These are phyloP conservation scores for Mercurialis annua DNA, from an alignment of 345 rosid genomes.

Conservation along the genomic window DNA sequence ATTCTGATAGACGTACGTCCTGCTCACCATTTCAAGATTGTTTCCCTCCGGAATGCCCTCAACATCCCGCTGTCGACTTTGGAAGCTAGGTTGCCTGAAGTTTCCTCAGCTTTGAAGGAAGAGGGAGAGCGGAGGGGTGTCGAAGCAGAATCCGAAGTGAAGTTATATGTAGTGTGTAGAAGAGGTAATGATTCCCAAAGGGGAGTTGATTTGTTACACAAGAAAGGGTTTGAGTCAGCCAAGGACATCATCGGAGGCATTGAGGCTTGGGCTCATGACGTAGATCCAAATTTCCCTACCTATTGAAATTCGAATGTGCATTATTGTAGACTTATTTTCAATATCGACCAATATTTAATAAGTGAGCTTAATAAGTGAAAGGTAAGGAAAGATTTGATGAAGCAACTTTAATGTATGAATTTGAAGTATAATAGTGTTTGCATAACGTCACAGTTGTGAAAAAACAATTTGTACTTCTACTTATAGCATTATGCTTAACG, in stretches of 20 bases:
- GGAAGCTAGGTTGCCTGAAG: conserved; percentile 59
- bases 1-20: conserved; percentile 84
- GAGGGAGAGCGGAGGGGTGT: conserved; percentile 28
- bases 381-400: no score
- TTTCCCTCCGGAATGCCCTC: conserved; percentile 71
- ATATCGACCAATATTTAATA: no score
- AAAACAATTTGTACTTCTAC: no score
- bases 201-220: conserved; percentile 67
- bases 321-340: no score
- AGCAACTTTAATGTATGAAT: no score
- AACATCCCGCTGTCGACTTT: conserved; percentile 65
- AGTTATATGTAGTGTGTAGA: conserved; percentile 67
- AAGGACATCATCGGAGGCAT: conserved; percentile 81
- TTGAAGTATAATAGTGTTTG: no score
- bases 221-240: conserved; percentile 55
- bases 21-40: conserved; percentile 77
- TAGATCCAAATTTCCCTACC: conserved; percentile 73
- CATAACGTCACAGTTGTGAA: no score
- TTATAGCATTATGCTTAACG: no score
- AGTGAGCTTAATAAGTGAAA: no score
- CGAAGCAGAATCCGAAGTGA: conserved; percentile 30
- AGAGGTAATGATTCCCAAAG: conserved; percentile 95
- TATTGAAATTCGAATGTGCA: conserved; percentile 32
- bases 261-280: conserved; percentile 71
- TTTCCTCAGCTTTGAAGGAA: conserved; percentile 56